Evolutionary conservation across 306 rosid genomes (phyloP).

Genomic region (Cucurbita moschata): DNA sequence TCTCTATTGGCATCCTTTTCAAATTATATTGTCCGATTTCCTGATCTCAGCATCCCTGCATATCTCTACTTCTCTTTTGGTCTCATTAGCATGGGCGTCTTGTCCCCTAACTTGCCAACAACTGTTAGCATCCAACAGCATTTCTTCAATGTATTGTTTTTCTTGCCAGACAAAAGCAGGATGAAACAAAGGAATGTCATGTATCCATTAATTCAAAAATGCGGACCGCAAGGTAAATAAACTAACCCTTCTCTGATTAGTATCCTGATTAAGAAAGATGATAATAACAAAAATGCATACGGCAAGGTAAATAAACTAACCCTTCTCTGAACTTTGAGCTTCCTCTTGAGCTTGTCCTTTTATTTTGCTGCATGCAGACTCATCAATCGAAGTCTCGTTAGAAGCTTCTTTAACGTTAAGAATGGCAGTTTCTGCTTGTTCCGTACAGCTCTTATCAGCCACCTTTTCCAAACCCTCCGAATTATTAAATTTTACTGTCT

Average conservation of each 20-base stretch:
- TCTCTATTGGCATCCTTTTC: neutral
- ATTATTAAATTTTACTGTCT: slow-evolving; percentile 26
- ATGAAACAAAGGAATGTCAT: neutral
- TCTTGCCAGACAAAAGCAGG: neutral
- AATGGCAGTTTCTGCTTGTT: slow-evolving; percentile 29
- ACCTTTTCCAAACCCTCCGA: slow-evolving; percentile 28
- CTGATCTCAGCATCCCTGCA: neutral
- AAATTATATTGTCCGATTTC: neutral
- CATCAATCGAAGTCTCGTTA: slow-evolving; percentile 17
- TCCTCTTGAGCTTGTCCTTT: slow-evolving; percentile 38
- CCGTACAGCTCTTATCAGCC: slow-evolving; percentile 14
- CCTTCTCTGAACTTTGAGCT: slow-evolving; percentile 31
- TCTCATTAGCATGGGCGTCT: neutral
- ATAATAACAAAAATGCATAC: neutral
- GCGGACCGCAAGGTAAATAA: slow-evolving; percentile 15
- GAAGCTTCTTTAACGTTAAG: slow-evolving; percentile 18
- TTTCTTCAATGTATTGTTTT: neutral
- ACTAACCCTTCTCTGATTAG: slow-evolving; percentile 36
- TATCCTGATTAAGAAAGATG: neutral
- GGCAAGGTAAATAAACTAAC: slow-evolving; percentile 34
- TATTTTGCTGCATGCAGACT: slow-evolving; percentile 24
- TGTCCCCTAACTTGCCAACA: neutral
- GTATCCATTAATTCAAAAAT: neutral
- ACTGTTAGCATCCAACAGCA: neutral
- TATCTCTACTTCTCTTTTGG: neutral